These are phyloP conservation scores for Fusarium liriodendri DNA, from an alignment of 2,329 filamentous ascomycete genomes.

Conservation along the genomic window DNA sequence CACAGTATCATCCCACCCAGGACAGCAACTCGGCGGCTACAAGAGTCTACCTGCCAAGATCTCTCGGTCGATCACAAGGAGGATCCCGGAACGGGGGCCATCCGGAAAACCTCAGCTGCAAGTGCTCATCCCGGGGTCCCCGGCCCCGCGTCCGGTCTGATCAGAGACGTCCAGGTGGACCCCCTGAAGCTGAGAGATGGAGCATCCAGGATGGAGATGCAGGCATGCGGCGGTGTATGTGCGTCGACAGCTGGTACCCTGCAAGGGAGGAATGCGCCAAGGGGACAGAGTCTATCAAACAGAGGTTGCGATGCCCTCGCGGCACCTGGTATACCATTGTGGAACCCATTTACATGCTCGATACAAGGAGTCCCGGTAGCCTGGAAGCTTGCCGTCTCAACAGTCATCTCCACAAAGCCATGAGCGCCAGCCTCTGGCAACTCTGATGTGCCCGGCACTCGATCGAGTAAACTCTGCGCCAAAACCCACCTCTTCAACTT, in stretches of 20 bases:
- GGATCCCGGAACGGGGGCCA: constrained; percentile 6
- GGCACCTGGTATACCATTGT: neutral
- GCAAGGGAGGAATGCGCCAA: constrained; percentile 25
- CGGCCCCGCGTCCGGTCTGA: constrained; percentile 1
- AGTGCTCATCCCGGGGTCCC: constrained; percentile 16
- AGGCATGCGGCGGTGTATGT: neutral
- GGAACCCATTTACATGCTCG: neutral
- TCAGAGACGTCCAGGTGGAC: constrained; percentile 1
- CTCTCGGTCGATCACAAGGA: constrained; percentile 9
- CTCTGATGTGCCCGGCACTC: neutral
- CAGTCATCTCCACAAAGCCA: neutral
- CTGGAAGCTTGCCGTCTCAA: neutral
- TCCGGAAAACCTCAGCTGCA: constrained; percentile 20
- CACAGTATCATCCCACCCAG: neutral
- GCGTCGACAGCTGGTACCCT: neutral
- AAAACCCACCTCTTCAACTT: neutral
- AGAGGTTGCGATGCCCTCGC: neutral
- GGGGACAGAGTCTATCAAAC: neutral
- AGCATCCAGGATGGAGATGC: neutral
- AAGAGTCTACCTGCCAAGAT: neutral
- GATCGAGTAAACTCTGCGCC: constrained; percentile 6
- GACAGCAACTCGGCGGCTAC: neutral
- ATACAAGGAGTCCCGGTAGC: neutral
- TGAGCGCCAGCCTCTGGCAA: neutral
- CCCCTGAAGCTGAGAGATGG: neutral